Evolutionary conservation across 345 rosid species (phyloP).

Genomic region (Odontarrhena argentea): DNA sequence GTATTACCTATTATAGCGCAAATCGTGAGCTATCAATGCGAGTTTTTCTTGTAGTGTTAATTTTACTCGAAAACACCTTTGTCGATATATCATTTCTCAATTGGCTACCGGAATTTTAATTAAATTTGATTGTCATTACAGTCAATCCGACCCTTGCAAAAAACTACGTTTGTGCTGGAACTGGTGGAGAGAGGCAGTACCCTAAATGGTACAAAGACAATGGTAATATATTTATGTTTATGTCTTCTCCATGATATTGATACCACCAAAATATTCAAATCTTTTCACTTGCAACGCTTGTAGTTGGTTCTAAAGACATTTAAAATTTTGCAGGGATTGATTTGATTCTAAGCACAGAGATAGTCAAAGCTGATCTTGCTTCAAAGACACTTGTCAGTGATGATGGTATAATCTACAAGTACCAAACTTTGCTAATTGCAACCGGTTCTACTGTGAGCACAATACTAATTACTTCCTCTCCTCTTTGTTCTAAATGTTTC

Average conservation of each 20-base stretch:
- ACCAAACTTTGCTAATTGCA: conserved; percentile 63
- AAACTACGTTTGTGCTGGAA: conserved; percentile 55
- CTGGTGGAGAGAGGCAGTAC: conserved; percentile 69
- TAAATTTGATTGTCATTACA: background rate
- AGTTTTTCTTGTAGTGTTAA: too few relatives aligned
- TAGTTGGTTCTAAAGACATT: background rate
- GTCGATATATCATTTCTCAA: background rate
- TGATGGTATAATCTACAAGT: conserved; percentile 59
- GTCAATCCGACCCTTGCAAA: conserved; percentile 48
- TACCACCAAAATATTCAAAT: background rate
- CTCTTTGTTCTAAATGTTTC: background rate
- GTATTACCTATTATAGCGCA: too few relatives aligned
- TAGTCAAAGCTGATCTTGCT: conserved; percentile 76
- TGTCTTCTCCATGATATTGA: background rate
- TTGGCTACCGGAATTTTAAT: background rate
- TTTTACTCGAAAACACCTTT: background rate
- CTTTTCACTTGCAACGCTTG: too few relatives aligned
- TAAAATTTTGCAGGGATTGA: conserved; percentile 53
- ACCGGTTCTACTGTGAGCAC: conserved; percentile 63
- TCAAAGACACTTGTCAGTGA: conserved; percentile 61
- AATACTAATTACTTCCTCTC: background rate
- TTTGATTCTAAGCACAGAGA: conserved; percentile 66
- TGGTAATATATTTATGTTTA: conserved; percentile 5
- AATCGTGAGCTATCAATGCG: too few relatives aligned
- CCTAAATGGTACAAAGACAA: conserved; percentile 76